Conservation (phyloP, 2,329 filamentous ascomycete species). For the Fusarium keratoplasticum region DNA sequence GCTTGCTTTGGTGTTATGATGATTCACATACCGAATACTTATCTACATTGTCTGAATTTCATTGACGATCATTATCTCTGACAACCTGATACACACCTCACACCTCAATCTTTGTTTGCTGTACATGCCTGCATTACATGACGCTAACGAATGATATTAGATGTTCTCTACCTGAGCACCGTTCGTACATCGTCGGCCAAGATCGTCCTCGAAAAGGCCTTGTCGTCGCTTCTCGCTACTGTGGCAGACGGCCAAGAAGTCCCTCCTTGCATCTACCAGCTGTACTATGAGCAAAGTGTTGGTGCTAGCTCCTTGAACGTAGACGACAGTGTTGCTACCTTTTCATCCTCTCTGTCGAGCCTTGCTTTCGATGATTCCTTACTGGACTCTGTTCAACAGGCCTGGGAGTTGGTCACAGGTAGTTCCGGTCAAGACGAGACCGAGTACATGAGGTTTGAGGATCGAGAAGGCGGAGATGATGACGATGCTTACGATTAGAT, state of each 20-base stretch:
- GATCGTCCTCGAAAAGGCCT: conserved; percentile 52
- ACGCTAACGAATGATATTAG: conserved; percentile 50
- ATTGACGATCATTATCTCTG: conserved; percentile 89
- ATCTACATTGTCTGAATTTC: conserved; percentile 99
- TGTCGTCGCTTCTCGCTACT: conserved; percentile 55
- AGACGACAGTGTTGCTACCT: conserved; percentile 61
- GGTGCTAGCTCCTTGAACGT: conserved; percentile 41
- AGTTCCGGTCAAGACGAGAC: conserved; percentile 56
- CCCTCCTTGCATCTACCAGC: conserved; percentile 58
- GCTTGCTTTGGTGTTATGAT: conserved; percentile 75
- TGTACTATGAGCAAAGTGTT: conserved; percentile 67
- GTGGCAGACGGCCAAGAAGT: conserved; percentile 43
- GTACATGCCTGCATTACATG: conserved; percentile 9
- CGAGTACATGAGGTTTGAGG: conserved; percentile 82
- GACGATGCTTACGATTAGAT: conserved; percentile 63
- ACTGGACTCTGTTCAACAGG: conserved; percentile 73
- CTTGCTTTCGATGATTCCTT: conserved; percentile 80
- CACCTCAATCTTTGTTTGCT: conserved; percentile 12
- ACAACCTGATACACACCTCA: conserved; percentile 79
- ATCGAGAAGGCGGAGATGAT: conserved; percentile 74
- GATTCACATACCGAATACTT: conserved; percentile 89
- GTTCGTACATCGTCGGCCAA: conserved; percentile 50
- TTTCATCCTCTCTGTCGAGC: conserved; percentile 71
- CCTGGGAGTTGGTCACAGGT: conserved; percentile 75
- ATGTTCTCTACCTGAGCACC: conserved; percentile 53